These are phyloP conservation scores for Colletotrichum cereale DNA, from an alignment of 2,329 filamentous ascomycete species.

Conservation along the genomic window DNA sequence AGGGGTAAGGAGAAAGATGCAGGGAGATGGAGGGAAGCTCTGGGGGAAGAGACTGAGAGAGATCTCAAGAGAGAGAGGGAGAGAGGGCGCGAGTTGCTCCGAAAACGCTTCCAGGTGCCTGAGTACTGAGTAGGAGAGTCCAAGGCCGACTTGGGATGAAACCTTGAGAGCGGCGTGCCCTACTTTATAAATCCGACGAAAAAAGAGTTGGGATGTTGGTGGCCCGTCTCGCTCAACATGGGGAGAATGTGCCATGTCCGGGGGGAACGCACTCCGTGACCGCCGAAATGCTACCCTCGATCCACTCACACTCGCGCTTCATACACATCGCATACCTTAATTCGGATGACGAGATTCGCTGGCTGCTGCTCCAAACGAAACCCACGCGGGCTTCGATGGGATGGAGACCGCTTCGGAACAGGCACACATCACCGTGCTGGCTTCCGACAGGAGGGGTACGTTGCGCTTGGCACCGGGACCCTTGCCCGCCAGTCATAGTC, in stretches of 20 bases:
- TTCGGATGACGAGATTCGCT: conserved; percentile 3
- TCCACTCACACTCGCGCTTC: conserved; percentile 32
- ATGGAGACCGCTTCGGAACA: conserved; percentile 9
- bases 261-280: conserved; percentile 19
- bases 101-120: neutral
- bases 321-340: conserved; percentile 6
- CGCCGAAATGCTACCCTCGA: conserved; percentile 32
- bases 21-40: neutral
- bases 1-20: neutral
- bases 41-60: neutral
- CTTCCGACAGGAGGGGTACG: conserved; percentile 27
- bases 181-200: conserved; percentile 11
- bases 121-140: neutral
- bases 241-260: neutral
- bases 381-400: neutral
- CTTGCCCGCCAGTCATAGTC: neutral
- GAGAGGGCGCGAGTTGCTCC: neutral
- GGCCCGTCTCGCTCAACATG: conserved; percentile 17
- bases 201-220: conserved; percentile 16
- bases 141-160: conserved; percentile 5
- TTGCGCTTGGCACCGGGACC: conserved; percentile 5
- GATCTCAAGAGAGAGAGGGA: neutral
- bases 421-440: conserved; percentile 34
- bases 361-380: neutral
- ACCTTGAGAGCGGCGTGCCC: conserved; percentile 1